Evolutionary conservation across 768 basidiomycete species (phyloP).

Genomic region (Leccinum subgranulosum): DNA sequence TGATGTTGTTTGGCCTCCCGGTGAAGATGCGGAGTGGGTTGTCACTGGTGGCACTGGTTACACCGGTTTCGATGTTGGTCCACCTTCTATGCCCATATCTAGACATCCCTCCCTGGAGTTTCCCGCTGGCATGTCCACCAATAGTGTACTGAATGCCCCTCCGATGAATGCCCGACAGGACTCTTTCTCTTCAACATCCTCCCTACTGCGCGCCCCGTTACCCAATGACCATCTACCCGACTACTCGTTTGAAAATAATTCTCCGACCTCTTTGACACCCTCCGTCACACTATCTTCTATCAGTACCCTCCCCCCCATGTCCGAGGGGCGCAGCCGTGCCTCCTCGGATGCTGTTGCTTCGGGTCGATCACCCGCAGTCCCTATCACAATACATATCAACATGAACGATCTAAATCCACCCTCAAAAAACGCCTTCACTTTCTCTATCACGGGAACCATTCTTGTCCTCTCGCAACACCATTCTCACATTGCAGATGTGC

Average conservation of each 20-base stretch:
- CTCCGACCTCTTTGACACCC: slow-evolving; percentile 50
- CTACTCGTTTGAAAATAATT: slow-evolving; percentile 69
- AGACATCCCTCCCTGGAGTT: slow-evolving; percentile 52
- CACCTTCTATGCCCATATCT: slow-evolving; percentile 36
- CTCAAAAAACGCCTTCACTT: slow-evolving; percentile 60
- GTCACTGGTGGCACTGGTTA: slow-evolving; percentile 64
- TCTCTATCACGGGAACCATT: slow-evolving; percentile 63
- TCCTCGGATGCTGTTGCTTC: slow-evolving; percentile 30
- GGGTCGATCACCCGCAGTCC: slow-evolving; percentile 48
- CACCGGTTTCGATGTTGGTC: slow-evolving; percentile 65
- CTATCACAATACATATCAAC: slow-evolving; percentile 74
- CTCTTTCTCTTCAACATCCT: slow-evolving; percentile 50
- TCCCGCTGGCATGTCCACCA: slow-evolving; percentile 19
- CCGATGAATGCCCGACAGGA: slow-evolving; percentile 34
- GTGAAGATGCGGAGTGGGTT: slow-evolving; percentile 51
- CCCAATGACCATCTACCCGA: slow-evolving; percentile 62
- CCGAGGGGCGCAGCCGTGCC: slow-evolving; percentile 37
- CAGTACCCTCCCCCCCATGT: slow-evolving; percentile 33
- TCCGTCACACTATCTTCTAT: slow-evolving; percentile 39
- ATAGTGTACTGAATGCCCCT: slow-evolving; percentile 20
- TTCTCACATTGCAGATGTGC: slow-evolving; percentile 22
- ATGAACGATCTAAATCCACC: slow-evolving; percentile 74
- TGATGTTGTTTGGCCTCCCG: slow-evolving; percentile 64
- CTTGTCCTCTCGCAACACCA: slow-evolving; percentile 49
- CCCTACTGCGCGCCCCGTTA: slow-evolving; percentile 72